Evolutionary conservation across 2,329 filamentous ascomycete species (phyloP).

Genomic region (Phyllosticta citribraziliensis): DNA sequence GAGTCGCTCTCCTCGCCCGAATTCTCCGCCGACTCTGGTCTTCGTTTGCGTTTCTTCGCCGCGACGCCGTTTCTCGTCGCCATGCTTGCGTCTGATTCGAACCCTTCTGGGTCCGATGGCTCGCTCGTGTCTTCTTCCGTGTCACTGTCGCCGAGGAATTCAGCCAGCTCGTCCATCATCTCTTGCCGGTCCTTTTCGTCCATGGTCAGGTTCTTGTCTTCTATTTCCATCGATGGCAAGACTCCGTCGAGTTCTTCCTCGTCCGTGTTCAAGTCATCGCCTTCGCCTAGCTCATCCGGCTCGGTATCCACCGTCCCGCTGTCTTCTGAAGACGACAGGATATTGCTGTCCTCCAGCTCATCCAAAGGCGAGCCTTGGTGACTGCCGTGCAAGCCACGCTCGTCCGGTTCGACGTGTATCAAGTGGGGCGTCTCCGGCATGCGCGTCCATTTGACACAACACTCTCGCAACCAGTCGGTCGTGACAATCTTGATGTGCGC

Average conservation of each 20-base stretch:
- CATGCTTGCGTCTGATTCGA: constrained; percentile 28
- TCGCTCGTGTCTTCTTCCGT: constrained; percentile 29
- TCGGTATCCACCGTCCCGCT: constrained; percentile 27
- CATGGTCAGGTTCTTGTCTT: constrained; percentile 22
- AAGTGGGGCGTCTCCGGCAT: constrained; percentile 71
- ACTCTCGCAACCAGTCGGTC: constrained; percentile 80
- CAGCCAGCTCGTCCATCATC: constrained; percentile 58
- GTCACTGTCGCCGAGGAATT: constrained; percentile 51
- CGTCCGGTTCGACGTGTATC: constrained; percentile 64
- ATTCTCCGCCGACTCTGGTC: constrained; percentile 20
- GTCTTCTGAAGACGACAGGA: constrained; percentile 35
- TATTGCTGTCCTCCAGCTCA: constrained; percentile 22
- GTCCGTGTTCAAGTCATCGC: constrained; percentile 25
- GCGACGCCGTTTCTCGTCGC: constrained; percentile 24
- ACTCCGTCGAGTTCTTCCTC: constrained; percentile 18
- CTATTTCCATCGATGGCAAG: constrained; percentile 4
- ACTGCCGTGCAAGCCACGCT: constrained; percentile 26
- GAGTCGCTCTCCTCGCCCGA: constrained; percentile 34
- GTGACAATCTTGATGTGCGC: constrained; percentile 82
- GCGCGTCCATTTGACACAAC: constrained; percentile 71
- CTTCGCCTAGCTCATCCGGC: constrained; percentile 2
- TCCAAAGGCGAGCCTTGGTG: constrained; percentile 23
- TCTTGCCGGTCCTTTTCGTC: constrained; percentile 25
- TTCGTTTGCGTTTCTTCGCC: constrained; percentile 28
- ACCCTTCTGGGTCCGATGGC: constrained; percentile 6